Conservation (phyloP, 805 yeast species). For the Suhomyces pyralidae region DNA sequence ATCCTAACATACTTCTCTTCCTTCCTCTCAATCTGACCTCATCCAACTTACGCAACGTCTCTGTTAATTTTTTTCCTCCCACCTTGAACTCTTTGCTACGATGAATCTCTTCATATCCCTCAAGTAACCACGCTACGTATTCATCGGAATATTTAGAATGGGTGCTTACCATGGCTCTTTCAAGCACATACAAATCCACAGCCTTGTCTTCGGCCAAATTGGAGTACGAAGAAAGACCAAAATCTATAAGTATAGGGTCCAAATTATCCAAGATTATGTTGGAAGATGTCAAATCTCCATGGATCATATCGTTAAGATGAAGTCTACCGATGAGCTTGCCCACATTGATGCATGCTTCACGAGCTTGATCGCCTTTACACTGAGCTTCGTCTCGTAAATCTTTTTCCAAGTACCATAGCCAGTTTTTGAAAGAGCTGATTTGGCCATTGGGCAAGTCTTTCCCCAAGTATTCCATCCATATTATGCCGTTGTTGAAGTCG, state of each 20-base stretch:
- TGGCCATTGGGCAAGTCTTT: constrained; percentile 48
- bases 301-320: constrained; percentile 77
- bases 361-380: constrained; percentile 35
- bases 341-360: constrained; percentile 47
- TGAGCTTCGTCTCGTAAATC: constrained; percentile 10
- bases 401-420: constrained; percentile 61
- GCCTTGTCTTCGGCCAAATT: constrained; percentile 86
- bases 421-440: constrained; percentile 66
- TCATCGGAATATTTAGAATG: constrained; percentile 70
- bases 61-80: constrained; percentile 44
- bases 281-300: constrained; percentile 93
- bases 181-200: constrained; percentile 93
- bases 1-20: constrained; percentile 91
- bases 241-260: constrained; percentile 74
- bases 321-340: constrained; percentile 68
- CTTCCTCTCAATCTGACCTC: constrained; percentile 91
- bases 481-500: constrained; percentile 74
- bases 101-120: constrained; percentile 57
- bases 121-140: constrained; percentile 68
- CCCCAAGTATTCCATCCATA: constrained; percentile 86
- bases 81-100: constrained; percentile 23
- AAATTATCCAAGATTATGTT: constrained; percentile 58
- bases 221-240: constrained; percentile 82
- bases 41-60: constrained; percentile 62
- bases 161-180: constrained; percentile 86